Base-by-base conservation (phyloP, 208 protist genomes). In the Trypanosoma platydactyli region DNA sequence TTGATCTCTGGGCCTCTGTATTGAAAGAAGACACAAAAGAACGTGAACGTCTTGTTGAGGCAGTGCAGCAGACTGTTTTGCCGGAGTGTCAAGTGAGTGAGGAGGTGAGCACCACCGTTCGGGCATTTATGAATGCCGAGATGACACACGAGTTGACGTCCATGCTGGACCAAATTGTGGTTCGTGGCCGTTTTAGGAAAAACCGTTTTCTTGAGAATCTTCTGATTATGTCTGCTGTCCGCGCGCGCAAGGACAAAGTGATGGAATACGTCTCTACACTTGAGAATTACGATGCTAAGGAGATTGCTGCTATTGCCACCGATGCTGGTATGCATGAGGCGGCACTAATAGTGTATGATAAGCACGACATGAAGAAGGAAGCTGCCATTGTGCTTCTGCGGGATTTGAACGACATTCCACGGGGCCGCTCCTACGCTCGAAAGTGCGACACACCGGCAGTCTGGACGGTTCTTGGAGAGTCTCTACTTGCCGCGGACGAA, bases 151-250 rank as follows among this genome's bases (percentile, higher is more conserved):
- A 99, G 79, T 89, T 99, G 24, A 99, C 99, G 57, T 98, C 98
- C 69, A 90, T 99, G 29, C 86, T 99, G 1, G 99, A 99, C 78
- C 98, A 99, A 86, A 99, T 99, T 81, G 97, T 99, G 20, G 68
- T 99, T 22, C 97, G 99, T 62, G 90, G 95, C 61, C 87, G 81
- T 68, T 99, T 99, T 91, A 88, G 81, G 58, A 93, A 94, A 46
- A 99, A 99, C 88, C 84, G 89, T 51, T 99, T 98, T 75, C 88
- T 99, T 7, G 99, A 99, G 86, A 99, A 99, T 80, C 88, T 99
- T 41, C 89, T 99, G 27, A 99, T 99, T 72, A 88, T 99, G 54
- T 99, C 99, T 29, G 98, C 99, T 41, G 98, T 99, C 74, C 98
- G 99, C 62, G 97, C 97, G 11, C 80, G 86, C 41, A 86, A 85